Percentiles rank a stretch among this genome's conserved stretches.
Conservation (phyloP, 2,329 filamentous ascomycete genomes). For the Sporothrix luriei region DNA sequence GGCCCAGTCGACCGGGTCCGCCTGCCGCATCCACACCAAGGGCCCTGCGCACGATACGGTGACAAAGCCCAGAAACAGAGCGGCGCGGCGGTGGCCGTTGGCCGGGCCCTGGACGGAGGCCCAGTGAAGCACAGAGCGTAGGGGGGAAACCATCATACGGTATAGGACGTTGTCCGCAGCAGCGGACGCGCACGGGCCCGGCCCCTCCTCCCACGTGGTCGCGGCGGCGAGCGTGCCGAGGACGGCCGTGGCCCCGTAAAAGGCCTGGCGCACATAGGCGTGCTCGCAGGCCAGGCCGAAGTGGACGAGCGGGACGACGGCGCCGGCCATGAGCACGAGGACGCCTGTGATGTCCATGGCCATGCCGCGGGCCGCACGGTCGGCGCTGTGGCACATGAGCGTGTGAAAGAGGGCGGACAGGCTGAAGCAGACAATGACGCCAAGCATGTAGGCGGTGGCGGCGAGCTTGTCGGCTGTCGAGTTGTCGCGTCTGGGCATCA, state of each 20-base stretch:
- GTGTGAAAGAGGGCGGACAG: slow-evolving; percentile 57
- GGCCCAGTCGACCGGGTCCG: slow-evolving; percentile 43
- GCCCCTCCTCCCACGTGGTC: not conserved
- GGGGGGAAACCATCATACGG: no score
- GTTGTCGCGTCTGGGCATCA: not conserved
- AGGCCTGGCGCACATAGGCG: slow-evolving; percentile 44
- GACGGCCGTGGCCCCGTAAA: slow-evolving; percentile 44
- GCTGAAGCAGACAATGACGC: slow-evolving; percentile 51
- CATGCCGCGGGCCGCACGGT: slow-evolving; percentile 55
- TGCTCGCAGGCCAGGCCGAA: slow-evolving; percentile 50
- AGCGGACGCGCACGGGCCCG: no score
- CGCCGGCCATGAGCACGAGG: slow-evolving; percentile 63
- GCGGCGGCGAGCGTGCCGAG: slow-evolving; percentile 46
- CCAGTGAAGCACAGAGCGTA: slow-evolving; percentile 20
- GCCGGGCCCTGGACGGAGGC: slow-evolving; percentile 43
- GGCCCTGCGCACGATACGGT: slow-evolving; percentile 47
- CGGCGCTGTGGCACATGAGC: slow-evolving; percentile 57
- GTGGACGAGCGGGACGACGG: slow-evolving; percentile 61
- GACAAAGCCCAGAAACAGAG: slow-evolving; percentile 48
- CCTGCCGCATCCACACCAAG: slow-evolving; percentile 45
- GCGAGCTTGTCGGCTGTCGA: slow-evolving; percentile 22
- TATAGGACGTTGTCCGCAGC: no score
- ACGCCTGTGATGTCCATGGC: slow-evolving; percentile 65
- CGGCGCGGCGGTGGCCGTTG: slow-evolving; percentile 46
- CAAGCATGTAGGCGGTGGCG: slow-evolving; percentile 46